A percentile compares a stretch with the other conserved stretches of the same genome.
phyloP scores from a whole-genome alignment of 441 rosid genomes.

The Omphalea diandra region DNA sequence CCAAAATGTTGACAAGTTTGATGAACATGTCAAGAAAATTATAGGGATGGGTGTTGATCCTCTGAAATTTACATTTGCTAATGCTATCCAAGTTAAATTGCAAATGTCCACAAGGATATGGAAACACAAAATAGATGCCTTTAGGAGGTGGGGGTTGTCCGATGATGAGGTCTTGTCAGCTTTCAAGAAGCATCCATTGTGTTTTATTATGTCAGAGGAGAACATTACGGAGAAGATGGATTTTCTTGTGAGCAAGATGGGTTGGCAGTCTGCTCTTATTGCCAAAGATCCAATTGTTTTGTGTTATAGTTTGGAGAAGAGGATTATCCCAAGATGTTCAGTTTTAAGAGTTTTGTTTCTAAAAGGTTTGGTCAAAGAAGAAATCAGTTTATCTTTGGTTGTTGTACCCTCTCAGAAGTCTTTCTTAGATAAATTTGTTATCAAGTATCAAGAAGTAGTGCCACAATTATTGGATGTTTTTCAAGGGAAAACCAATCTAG shows the following conservation, averaged over 20 bases:
- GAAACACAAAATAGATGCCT: constrained; percentile 22
- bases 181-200: constrained; percentile 21
- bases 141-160: constrained; percentile 33
- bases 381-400: not conserved
- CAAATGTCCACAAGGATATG: constrained; percentile 11
- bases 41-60: constrained; percentile 29
- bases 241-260: constrained; percentile 23
- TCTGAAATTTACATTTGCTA: constrained; percentile 7
- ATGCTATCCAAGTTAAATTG: constrained; percentile 3
- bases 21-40: constrained; percentile 11
- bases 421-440: not conserved
- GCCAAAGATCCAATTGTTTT: not conserved
- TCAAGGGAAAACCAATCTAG: not conserved
- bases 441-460: not conserved
- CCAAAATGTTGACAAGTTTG: not conserved
- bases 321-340: no score
- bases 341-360: not conserved
- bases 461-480: constrained; percentile 21
- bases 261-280: not conserved
- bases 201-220: constrained; percentile 12
- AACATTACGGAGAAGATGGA: constrained; percentile 22
- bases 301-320: constrained; percentile 16
- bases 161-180: constrained; percentile 20
- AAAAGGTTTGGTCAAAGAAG: constrained; percentile 12
- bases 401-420: not conserved